These are phyloP conservation scores for Kodamaea sp. DNA, from an alignment of 1,139 yeast species.

Conservation along the genomic window DNA sequence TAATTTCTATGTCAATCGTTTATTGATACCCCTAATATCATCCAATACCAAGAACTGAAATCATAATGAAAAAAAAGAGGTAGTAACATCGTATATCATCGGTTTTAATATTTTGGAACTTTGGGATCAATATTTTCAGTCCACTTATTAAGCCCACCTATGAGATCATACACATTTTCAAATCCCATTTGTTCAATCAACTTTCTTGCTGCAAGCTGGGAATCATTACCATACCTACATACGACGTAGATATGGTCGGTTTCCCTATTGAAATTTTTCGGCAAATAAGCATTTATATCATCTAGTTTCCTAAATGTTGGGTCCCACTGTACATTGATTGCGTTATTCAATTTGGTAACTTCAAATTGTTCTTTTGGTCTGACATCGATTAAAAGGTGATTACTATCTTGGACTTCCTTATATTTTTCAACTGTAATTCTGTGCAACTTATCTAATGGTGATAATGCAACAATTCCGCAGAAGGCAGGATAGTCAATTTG, in stretches of 20 bases:
- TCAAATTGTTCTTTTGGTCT: conserved; percentile 75
- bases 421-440: conserved; percentile 53
- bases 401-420: conserved; percentile 14
- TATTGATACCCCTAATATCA: too few species aligned
- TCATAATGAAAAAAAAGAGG: too few species aligned
- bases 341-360: conserved; percentile 56
- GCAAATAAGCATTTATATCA: conserved; percentile 23
- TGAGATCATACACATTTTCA: conserved; percentile 57
- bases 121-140: conserved; percentile 53
- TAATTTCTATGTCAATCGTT: too few species aligned
- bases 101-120: conserved; percentile 62
- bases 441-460: conserved; percentile 36
- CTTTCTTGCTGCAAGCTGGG: conserved; percentile 67
- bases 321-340: conserved; percentile 64
- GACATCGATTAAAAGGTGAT: conserved; percentile 59
- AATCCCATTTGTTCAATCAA: conserved; percentile 50
- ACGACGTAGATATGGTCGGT: conserved; percentile 42
- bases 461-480: conserved; percentile 61
- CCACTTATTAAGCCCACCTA: conserved; percentile 79
- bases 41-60: too few species aligned
- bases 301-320: conserved; percentile 37
- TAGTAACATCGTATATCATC: too few species aligned
- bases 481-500: conserved; percentile 61
- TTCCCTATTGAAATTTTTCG: conserved; percentile 20
- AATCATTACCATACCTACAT: conserved; percentile 90